Evolutionary conservation across 2,329 filamentous ascomycete species (phyloP).

Genomic region (Xylariaceae sp.): DNA sequence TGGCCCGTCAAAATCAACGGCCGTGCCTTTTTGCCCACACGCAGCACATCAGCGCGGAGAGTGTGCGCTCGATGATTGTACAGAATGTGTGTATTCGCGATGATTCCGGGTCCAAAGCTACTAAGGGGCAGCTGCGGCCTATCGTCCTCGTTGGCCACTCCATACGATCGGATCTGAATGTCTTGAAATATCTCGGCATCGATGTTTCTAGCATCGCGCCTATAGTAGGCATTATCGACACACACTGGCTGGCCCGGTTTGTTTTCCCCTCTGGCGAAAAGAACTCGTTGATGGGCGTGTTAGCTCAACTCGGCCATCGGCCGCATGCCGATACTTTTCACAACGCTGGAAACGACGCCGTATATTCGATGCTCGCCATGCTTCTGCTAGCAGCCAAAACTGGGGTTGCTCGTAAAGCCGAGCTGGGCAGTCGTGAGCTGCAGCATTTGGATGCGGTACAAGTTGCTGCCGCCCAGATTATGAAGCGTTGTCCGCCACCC

Average conservation of each 20-base stretch:
- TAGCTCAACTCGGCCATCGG: constrained; percentile 6
- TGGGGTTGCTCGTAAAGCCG: constrained; percentile 4
- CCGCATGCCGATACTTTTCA: constrained; percentile 2
- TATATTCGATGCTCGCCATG: constrained; percentile 4
- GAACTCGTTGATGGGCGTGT: constrained; percentile 5
- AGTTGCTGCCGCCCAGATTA: not conserved
- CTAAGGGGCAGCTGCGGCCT: not conserved
- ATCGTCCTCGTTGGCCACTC: constrained; percentile 10
- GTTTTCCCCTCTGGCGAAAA: constrained; percentile 7
- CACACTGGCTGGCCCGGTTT: constrained; percentile 6
- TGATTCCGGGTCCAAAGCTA: not conserved
- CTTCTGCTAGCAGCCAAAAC: constrained; percentile 5
- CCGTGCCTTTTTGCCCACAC: constrained; percentile 6
- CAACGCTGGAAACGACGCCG: constrained; percentile 10
- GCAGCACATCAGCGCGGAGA: constrained; percentile 1
- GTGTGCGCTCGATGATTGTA: constrained; percentile 1
- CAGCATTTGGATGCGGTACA: not conserved
- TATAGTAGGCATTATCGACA: constrained; percentile 7
- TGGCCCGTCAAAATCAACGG: not conserved
- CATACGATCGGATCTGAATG: constrained; percentile 8
- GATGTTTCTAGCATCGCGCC: constrained; percentile 9
- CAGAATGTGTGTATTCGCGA: constrained; percentile 7
- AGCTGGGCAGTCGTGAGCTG: constrained; percentile 5
- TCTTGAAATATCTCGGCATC: constrained; percentile 4
- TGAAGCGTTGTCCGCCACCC: no score